Conservation (phyloP, 305 asterid genomes). For the Petunia hybrid region DNA sequence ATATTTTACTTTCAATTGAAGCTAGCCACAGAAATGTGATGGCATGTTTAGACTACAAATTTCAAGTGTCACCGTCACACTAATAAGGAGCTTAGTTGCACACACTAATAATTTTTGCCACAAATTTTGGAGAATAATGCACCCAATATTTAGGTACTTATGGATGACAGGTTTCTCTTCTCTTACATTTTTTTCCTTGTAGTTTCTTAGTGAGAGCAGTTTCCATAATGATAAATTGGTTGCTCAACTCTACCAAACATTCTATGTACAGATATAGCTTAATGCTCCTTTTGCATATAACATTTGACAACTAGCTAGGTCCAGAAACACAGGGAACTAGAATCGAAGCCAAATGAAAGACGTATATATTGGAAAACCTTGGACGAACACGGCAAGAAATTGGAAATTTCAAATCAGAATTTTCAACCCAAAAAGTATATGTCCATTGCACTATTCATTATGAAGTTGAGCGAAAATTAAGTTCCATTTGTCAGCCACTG, state of each 20-base stretch:
- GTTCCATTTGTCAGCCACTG: constrained; percentile 15
- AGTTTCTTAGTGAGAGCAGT: constrained; percentile 20
- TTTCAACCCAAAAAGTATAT: not conserved
- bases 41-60: too few species aligned
- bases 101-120: constrained; percentile 22
- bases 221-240: not conserved
- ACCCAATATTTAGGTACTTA: not conserved
- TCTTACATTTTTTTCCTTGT: not conserved
- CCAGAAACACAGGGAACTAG: constrained; percentile 9
- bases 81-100: not conserved
- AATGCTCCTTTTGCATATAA: not conserved
- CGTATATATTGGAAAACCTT: constrained; percentile 14
- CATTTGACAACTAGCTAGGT: not conserved
- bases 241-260: constrained; percentile 16
- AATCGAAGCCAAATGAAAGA: not conserved
- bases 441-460: constrained; percentile 1
- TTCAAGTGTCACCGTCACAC: too few species aligned
- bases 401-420: constrained; percentile 11
- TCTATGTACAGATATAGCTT: not conserved
- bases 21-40: too few species aligned
- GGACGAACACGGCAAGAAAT: not conserved
- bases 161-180: not conserved
- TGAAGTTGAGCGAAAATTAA: constrained; percentile 19
- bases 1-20: too few species aligned
- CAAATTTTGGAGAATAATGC: not conserved